Evolutionary conservation across 2,329 filamentous ascomycete genomes (phyloP), one percentile per base, ranked within the genome.

Genomic region (Fusarium brachygibbosum): DNA sequence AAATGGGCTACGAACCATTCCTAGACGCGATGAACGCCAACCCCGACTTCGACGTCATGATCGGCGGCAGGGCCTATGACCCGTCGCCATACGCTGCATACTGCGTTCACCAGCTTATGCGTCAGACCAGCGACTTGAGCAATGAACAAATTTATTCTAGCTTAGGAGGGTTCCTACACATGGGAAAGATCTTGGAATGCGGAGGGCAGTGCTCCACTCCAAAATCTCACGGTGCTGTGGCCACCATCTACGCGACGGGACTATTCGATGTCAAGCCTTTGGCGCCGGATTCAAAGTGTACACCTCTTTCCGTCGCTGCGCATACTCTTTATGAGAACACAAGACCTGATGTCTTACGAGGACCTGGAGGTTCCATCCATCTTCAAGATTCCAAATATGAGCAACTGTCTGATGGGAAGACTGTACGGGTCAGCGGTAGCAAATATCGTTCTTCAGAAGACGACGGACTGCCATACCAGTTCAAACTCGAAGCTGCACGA

Each of bases 151-250:
- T 72, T 0, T 48, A 68, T 7, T 59, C 60, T 0, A 63, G 60
- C 0, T 46, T 75, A 4, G 84, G 82, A 0, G 78, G 78, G 0
- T 81, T 82, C 34, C 77, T 77, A 10, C 84, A 87, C 67, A 85
- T 87, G 83, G 86, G 83, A 0, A 82, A 88, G 76, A 83, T 87
- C 12, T 78, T 87, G 75, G 85, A 87, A 66, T 87, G 85, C 21
- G 85, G 84, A 2, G 79, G 82, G 0, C 67, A 78, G 1, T 87
- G 85, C 67, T 81, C 84, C 0, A 72, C 76, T 0, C 85, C 85
- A 0, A 87, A 87, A 58, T 79, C 80, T 0, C 74, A 74, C 5
- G 81, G 79, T 7, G 81, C 80, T 6, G 69, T 81, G 1, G 81
- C 82, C 0, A 83, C 80, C 0, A 66, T 85, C 0, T 81, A 81